A percentile compares a stretch with the other conserved stretches of the same genome.
Conservation (phyloP, 257 asterid genomes). For the Nicotiana knightiana region DNA sequence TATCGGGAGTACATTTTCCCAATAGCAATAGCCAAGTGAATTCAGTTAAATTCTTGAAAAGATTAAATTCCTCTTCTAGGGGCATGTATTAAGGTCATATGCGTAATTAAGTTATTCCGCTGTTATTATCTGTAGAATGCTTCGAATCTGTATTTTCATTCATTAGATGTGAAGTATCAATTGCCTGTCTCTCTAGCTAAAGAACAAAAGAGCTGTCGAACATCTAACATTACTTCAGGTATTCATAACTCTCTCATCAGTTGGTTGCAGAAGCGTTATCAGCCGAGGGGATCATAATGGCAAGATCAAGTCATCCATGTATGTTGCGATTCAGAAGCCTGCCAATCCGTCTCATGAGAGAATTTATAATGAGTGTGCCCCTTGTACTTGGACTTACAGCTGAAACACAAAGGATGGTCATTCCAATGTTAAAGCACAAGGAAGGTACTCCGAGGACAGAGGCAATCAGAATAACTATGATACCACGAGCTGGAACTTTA, state of each 20-base stretch:
- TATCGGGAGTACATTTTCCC: background rate
- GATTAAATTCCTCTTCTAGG: background rate
- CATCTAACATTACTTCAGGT: background rate
- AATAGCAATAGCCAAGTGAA: background rate
- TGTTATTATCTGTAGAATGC: background rate
- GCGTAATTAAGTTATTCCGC: background rate
- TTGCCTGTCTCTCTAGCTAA: background rate
- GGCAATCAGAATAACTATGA: conserved; percentile 39
- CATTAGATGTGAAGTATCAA: background rate
- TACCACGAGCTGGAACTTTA: conserved; percentile 57
- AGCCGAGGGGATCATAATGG: conserved; percentile 29
- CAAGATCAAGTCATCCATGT: conserved; percentile 60
- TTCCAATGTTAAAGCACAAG: conserved; percentile 54
- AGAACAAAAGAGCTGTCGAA: background rate
- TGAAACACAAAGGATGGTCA: conserved; percentile 49
- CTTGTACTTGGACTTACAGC: conserved; percentile 44
- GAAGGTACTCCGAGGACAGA: conserved; percentile 46
- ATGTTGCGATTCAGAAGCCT: conserved; percentile 61
- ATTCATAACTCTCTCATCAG: conserved; percentile 21
- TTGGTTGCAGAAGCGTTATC: conserved; percentile 55
- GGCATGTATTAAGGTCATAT: background rate
- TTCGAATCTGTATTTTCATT: background rate
- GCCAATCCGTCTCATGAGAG: conserved; percentile 60
- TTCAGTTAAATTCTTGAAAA: background rate
- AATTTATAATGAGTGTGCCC: conserved; percentile 55